phyloP scores from a whole-genome alignment of 1,284 basidiomycete species.

The Ceratobasidium sp. region DNA sequence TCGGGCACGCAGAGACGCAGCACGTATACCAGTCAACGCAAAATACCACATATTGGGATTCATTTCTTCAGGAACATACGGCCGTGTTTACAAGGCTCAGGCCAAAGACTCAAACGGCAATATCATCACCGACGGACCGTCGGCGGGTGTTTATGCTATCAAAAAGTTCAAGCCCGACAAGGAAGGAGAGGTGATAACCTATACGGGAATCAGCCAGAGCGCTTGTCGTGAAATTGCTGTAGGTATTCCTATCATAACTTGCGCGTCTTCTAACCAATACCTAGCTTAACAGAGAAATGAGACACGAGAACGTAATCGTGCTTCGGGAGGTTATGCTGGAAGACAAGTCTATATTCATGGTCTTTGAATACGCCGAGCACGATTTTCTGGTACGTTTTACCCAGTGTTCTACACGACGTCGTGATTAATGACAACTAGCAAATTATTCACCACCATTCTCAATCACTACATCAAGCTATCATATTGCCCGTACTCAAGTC shows the following conservation, averaged over 20 bases:
- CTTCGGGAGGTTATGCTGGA: constrained; percentile 95
- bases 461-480: constrained; percentile 70
- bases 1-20: constrained; percentile 75
- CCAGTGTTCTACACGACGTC: constrained; percentile 12
- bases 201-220: constrained; percentile 97
- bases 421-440: constrained; percentile 62
- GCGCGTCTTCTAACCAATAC: not conserved
- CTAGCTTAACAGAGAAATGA: constrained; percentile 91
- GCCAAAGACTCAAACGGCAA: constrained; percentile 66
- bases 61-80: constrained; percentile 97
- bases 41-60: constrained; percentile 96
- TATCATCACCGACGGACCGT: constrained; percentile 10
- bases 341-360: constrained; percentile 98
- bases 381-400: constrained; percentile 78
- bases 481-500: constrained; percentile 90
- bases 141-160: constrained; percentile 82
- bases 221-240: constrained; percentile 96
- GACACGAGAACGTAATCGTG: constrained; percentile 91
- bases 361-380: constrained; percentile 98
- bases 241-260: constrained; percentile 49
- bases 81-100: constrained; percentile 96
- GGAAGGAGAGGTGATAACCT: constrained; percentile 90
- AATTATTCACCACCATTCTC: constrained; percentile 97
- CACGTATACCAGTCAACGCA: constrained; percentile 70
- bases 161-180: constrained; percentile 99